Evolutionary conservation across 208 protist species (phyloP), one percentile per base, ranked within the genome.

Genomic region (Giardia muris): DNA sequence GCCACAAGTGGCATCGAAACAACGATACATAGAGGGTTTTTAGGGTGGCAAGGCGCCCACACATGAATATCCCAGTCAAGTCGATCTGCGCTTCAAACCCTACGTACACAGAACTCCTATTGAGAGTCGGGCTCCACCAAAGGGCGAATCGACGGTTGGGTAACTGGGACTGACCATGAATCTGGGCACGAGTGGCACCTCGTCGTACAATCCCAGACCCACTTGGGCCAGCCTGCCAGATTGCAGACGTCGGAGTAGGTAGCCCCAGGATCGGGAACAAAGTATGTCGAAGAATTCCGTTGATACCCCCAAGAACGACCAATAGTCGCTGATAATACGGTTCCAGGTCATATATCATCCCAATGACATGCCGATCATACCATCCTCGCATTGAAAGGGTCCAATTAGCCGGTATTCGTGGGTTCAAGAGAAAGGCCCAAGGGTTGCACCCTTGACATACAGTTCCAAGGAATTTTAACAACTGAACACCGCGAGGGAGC

Each of bases 81-180:
- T 99, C 99, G 2, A 99, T 96, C 95, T 99, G 99, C 39, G 99
- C 98, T 95, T 99, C 97, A 95, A 99, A 99, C 92, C 99, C 99
- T 46, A 99, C 98, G 95, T 99, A 99, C 45, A 99, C 98, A 94
- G 99, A 99, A 87, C 98, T 97, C 93, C 99, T 95, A 94, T 99
- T 99, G 96, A 99, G 99, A 2, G 99, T 99, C 76, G 99, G 98
- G 93, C 97, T 99, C 98, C 99, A 99, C 99, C 99, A 99, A n/a
- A 99, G 95, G 44, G 98, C 99, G 94, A 99, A 99, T 67, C 99
- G 97, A 93, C 98, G 96, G 95, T 99, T 99, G 3, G 99, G 98
- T 94, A 99, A 99, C 96, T 99, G 99, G 93, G 98, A 99, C 22
- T 99, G 96, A 97, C 99, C 99, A 3, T 97, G 97, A 88, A 98